Evolutionary conservation across 2,329 filamentous ascomycete genomes (phyloP), one percentile per base, ranked within the genome.

Genomic region (Trichoderma simmonsii): DNA sequence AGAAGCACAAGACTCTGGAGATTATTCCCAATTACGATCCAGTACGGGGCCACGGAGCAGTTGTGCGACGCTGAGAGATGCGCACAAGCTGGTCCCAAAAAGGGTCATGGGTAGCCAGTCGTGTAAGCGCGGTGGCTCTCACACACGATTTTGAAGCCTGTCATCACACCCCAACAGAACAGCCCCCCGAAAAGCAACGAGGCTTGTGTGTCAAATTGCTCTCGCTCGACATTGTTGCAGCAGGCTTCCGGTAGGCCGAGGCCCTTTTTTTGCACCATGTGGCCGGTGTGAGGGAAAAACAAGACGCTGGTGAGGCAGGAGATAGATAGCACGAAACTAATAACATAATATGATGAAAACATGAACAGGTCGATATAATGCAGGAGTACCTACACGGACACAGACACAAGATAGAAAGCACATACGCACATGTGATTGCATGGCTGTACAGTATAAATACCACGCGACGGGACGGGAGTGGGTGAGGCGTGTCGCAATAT

Each of bases 61-160:
- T 18, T 21, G 67, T 61, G 21, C 39, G 21, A 70, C 48, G 24
- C 30, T n/a, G 18, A n/a, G 39, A 28, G 28, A 24, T 21, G 26
- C 7, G 14, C 21, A 61, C 24, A 30, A 43, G 34, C 3, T 26
- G 28, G 48, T 43, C 21, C 34, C 43, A 43, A 36, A 70, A 61
- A 43, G 48, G 67, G 57, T 70, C 67, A 70, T 70, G 67, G 56
- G 67, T 54, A 54, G 43, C 6, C 21, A 12, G 57, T 30, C 48
- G 67, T 70, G 67, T 70, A 70, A 70, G 67, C 67, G 39, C 66
- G 59, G 43, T 65, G 62, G 62, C 28, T 54, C 39, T 54, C 43
- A 65, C 39, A 48, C 39, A 26, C 28, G 39, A 43, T 43, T 43
- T 43, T 9, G 28, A 24, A 14, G 9, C 26, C 32, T 24, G 63